Percentiles rank a stretch among this genome's conserved stretches.
phyloP scores from a whole-genome alignment of 169 alveolate species.

The Theileria annulata region DNA sequence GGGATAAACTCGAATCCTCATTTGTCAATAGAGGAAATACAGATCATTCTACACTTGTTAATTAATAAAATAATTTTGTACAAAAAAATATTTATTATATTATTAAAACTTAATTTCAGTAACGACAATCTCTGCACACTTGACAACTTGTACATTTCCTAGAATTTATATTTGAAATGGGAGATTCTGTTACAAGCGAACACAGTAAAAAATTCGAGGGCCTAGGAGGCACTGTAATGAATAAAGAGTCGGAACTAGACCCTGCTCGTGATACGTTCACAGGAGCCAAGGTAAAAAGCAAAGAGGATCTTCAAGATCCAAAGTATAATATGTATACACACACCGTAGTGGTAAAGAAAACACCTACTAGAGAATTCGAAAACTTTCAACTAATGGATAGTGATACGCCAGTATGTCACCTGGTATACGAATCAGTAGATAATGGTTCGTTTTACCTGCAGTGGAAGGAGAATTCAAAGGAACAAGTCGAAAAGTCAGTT shows the following conservation, averaged over 20 bases:
- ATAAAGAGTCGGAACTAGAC: background rate
- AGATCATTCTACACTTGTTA: slow-evolving; percentile 1
- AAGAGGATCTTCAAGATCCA: background rate
- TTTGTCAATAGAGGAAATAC: background rate
- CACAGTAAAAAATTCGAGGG: no score
- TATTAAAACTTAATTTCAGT: no score
- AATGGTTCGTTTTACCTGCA: slow-evolving; percentile 66
- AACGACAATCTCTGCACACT: no score
- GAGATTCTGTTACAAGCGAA: no score
- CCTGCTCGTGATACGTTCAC: background rate
- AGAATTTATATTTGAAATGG: background rate
- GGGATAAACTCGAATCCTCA: slow-evolving; percentile 19
- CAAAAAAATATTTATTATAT: no score
- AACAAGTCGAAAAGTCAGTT: slow-evolving; percentile 37
- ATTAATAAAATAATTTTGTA: background rate
- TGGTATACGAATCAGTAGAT: slow-evolving; percentile 63
- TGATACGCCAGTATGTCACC: slow-evolving; percentile 62
- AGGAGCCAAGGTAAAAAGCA: slow-evolving; percentile 1
- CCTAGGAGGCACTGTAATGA: background rate
- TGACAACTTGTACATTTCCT: no score
- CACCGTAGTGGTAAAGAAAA: slow-evolving; percentile 1
- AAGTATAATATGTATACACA: background rate
- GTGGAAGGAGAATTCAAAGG: slow-evolving; percentile 58
- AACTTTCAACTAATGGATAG: slow-evolving; percentile 16
- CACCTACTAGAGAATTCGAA: background rate